phyloP scores from a whole-genome alignment of 1,284 basidiomycete genomes.

The Moniliophthora roreri region DNA sequence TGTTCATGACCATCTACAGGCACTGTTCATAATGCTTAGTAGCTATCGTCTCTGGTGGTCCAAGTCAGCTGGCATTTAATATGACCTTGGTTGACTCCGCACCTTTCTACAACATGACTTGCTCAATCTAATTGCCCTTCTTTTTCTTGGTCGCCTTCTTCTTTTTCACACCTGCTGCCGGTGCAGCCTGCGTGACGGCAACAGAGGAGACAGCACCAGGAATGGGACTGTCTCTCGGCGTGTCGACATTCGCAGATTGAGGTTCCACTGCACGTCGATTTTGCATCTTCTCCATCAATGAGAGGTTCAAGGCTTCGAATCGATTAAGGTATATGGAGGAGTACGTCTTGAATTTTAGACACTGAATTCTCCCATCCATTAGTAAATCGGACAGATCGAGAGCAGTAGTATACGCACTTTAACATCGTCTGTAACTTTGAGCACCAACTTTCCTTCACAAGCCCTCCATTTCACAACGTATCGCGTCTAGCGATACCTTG shows the following conservation, averaged over 20 bases:
- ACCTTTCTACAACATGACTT: background rate
- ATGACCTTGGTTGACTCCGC: no score
- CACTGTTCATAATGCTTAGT: no score
- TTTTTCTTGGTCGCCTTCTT: constrained; percentile 60
- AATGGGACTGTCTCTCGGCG: background rate
- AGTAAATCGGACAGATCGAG: background rate
- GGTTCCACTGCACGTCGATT: constrained; percentile 41
- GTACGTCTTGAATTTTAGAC: constrained; percentile 92
- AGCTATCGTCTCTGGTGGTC: no score
- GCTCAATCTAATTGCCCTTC: constrained; percentile 22
- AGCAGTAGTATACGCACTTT: constrained; percentile 54
- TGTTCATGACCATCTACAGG: no score
- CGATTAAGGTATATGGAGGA: constrained; percentile 93
- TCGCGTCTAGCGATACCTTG: constrained; percentile 55
- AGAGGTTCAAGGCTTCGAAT: constrained; percentile 87
- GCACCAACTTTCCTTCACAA: constrained; percentile 78
- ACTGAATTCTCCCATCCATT: constrained; percentile 45
- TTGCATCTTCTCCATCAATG: constrained; percentile 81
- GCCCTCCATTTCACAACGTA: constrained; percentile 89
- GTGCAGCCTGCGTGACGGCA: constrained; percentile 17
- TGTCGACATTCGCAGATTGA: constrained; percentile 15
- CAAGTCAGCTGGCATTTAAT: no score
- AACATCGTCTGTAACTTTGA: constrained; percentile 89
- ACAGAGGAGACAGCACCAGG: background rate
- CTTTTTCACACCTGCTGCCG: constrained; percentile 42